These are phyloP conservation scores for Termitomyces sp. DNA, from an alignment of 768 basidiomycete species.

Conservation along the genomic window DNA sequence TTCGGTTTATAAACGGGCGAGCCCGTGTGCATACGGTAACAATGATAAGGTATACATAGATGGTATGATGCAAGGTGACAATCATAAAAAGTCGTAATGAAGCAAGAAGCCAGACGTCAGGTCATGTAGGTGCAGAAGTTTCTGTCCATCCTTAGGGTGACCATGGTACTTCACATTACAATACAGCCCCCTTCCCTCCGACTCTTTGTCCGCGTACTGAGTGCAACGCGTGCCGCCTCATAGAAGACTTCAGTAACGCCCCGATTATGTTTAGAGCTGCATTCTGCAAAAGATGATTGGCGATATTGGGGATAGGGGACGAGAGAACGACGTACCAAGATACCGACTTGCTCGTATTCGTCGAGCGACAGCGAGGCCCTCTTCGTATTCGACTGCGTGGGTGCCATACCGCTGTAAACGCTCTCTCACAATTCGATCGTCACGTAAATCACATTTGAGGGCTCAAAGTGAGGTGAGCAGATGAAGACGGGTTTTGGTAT, in stretches of 20 bases:
- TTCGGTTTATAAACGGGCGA: background rate
- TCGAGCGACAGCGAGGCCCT: conserved; percentile 82
- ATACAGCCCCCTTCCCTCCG: conserved; percentile 49
- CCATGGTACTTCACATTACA: conserved; percentile 43
- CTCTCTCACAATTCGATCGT: conserved; percentile 69
- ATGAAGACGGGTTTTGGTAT: background rate
- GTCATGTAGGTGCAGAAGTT: background rate
- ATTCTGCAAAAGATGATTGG: conserved; percentile 49
- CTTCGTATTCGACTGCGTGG: conserved; percentile 85
- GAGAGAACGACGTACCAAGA: conserved; percentile 55
- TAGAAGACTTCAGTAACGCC: conserved; percentile 92
- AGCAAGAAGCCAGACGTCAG: background rate
- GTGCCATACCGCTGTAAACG: conserved; percentile 64
- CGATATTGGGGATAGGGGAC: background rate
- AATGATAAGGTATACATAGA: conserved; percentile 16
- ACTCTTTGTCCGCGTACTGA: conserved; percentile 70
- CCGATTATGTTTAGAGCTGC: conserved; percentile 95
- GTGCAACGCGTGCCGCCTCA: conserved; percentile 83
- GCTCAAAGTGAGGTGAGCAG: conserved; percentile 39
- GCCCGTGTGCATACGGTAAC: conserved; percentile 1
- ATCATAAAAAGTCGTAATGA: background rate
- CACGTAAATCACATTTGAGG: conserved; percentile 92
- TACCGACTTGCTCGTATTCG: conserved; percentile 92
- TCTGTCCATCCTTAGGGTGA: background rate
- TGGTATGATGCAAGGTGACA: conserved; percentile 12